Conservation (phyloP, 208 protist genomes). For the Crithidia bombi region DNA sequence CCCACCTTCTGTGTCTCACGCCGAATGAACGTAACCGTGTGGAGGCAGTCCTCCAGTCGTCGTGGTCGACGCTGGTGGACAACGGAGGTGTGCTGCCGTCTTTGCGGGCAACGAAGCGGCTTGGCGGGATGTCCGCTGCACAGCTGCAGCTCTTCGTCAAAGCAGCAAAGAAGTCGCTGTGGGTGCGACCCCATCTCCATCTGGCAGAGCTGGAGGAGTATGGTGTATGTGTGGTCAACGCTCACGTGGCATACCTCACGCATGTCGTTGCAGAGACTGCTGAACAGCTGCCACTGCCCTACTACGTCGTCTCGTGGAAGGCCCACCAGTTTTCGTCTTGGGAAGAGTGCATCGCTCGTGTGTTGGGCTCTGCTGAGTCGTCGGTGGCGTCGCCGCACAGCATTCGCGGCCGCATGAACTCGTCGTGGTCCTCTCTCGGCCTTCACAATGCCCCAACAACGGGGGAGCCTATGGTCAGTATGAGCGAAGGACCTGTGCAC, state of each 20-base stretch:
- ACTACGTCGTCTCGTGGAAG: slow-evolving; percentile 41
- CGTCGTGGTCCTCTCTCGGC: slow-evolving; percentile 29
- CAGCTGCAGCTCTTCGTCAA: slow-evolving; percentile 36
- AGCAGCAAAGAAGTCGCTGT: slow-evolving; percentile 15
- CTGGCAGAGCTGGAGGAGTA: slow-evolving; percentile 36
- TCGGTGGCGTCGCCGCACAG: slow-evolving; percentile 28
- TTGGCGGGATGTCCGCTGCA: slow-evolving; percentile 38
- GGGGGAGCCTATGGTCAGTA: slow-evolving; percentile 27
- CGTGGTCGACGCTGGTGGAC: slow-evolving; percentile 34
- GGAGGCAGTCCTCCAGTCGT: slow-evolving; percentile 15
- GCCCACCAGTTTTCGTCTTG: slow-evolving; percentile 18
- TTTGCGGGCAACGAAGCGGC: slow-evolving; percentile 30
- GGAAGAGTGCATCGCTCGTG: slow-evolving; percentile 21
- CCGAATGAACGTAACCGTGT: slow-evolving; percentile 9
- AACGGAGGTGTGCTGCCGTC: slow-evolving; percentile 31
- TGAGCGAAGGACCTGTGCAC: slow-evolving; percentile 37
- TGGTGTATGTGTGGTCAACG: slow-evolving; percentile 44
- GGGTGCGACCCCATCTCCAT: slow-evolving; percentile 34
- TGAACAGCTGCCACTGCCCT: slow-evolving; percentile 14
- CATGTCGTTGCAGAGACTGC: slow-evolving; percentile 15
- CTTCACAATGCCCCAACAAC: slow-evolving; percentile 29
- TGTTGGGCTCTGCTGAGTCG: slow-evolving; percentile 24
- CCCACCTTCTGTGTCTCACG: slow-evolving; percentile 17
- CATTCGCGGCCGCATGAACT: slow-evolving; percentile 32
- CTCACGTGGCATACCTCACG: slow-evolving; percentile 25